Conservation (phyloP, 768 basidiomycete species). For the Amanita molliuscula region DNA sequence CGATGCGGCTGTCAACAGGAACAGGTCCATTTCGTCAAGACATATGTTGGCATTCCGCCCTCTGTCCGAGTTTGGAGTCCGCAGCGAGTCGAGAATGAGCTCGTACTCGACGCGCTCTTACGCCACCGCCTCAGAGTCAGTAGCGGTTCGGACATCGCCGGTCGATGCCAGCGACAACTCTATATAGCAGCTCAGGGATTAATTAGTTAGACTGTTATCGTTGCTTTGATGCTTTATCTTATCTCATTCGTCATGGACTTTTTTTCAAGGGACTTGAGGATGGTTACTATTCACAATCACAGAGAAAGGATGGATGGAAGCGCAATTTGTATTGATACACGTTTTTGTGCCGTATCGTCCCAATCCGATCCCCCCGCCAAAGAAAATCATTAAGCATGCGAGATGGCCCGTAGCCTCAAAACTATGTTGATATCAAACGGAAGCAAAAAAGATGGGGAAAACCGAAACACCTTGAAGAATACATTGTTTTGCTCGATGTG, state of each 20-base stretch:
- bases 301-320: background rate
- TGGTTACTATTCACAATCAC: too few relatives aligned
- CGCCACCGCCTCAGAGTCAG: constrained; percentile 23
- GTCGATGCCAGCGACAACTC: too few relatives aligned
- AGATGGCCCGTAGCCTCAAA: background rate
- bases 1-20: background rate
- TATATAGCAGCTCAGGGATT: too few relatives aligned
- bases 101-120: constrained; percentile 20
- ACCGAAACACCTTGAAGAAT: constrained; percentile 5
- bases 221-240: too few relatives aligned
- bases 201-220: too few relatives aligned
- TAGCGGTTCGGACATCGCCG: constrained; percentile 5
- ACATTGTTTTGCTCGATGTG: constrained; percentile 5
- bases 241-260: background rate
- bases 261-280: background rate
- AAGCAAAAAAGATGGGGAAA: background rate
- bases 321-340: constrained; percentile 5
- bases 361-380: constrained; percentile 3
- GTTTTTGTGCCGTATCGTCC: constrained; percentile 5
- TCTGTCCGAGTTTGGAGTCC: constrained; percentile 8
- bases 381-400: constrained; percentile 1
- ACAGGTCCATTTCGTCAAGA: constrained; percentile 10
- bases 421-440: constrained; percentile 2
- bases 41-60: constrained; percentile 11
- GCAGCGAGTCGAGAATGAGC: constrained; percentile 15